Base-by-base conservation (phyloP, 345 rosid genomes). In the Gossypium stocksii region DNA sequence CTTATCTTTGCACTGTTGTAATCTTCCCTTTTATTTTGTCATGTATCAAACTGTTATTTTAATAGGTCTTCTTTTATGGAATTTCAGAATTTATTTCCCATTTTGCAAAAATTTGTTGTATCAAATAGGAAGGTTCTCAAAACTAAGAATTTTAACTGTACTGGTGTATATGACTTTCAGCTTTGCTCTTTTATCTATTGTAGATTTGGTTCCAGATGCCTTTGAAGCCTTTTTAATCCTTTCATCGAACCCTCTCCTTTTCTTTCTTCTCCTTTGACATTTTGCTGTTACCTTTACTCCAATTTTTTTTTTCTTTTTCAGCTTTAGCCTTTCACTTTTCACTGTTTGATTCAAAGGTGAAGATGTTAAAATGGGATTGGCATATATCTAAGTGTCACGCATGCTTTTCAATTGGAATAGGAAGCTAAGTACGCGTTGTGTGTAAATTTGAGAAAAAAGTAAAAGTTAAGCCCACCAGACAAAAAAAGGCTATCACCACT, bases 311-410 rank as follows among this genome's bases (percentile, higher is more conserved):
- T 48, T 66, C 25, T 2, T 20, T 53, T 71, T 53, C 22, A 57
- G 27, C 74, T 29, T 48, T 27, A 70, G 53, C 68, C 0, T 38
- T 8, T 12, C 25, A 9, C 22, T 72, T 80, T 77, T 20, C 38
- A 46, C 78, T 80, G 72, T 80, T 80, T 45, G 65, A 64, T 80
- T 76, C 81, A 78, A 73, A 77, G 82, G 82, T 71, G 75, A 76
- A 82, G 72, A 62, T 59, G 46, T 19, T 2, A 81, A 74, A 57
- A 34, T 52, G 63, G 58, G 58, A 53, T 53, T 53, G 23, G 58
- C 58, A 56, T 25, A 53, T 58, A 66, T 43, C 44, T 34, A 48
- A 65, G 46, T 38, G 44, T 70, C 44, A 48, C 27, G 2, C 17
- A 2, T 22, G 27, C 66, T 23, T 45, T 72, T 59, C 56, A 17